Conservation (phyloP, 345 rosid genomes). For the Chamaenerion angustifolium region DNA sequence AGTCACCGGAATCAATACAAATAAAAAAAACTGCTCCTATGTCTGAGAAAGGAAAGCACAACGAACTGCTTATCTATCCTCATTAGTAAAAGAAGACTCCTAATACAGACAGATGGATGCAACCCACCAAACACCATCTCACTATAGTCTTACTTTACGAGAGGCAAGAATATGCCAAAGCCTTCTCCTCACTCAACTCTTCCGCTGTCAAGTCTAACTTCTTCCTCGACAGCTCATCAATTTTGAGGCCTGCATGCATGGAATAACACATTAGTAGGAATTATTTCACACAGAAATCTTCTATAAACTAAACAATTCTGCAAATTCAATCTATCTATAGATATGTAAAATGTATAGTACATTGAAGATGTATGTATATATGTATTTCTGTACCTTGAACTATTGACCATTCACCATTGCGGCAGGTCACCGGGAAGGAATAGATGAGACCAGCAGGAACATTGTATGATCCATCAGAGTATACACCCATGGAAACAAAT, state of each 20-base stretch:
- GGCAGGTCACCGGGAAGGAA: slow-evolving; percentile 89
- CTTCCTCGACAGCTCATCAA: slow-evolving; percentile 89
- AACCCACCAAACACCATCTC: no score
- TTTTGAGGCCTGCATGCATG: slow-evolving; percentile 46
- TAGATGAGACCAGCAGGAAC: slow-evolving; percentile 96
- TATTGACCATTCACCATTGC: slow-evolving; percentile 79
- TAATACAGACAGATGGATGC: no score
- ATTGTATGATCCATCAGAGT: slow-evolving; percentile 93
- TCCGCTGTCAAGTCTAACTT: slow-evolving; percentile 85
- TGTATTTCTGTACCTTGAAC: slow-evolving; percentile 55
- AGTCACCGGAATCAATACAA: no score
- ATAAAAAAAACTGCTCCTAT: no score
- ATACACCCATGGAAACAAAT: slow-evolving; percentile 98
- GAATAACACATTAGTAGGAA: no score
- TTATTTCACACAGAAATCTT: no score
- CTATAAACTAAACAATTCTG: no score
- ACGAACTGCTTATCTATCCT: no score
- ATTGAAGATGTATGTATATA: no score
- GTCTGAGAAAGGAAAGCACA: no score
- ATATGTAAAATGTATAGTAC: no score
- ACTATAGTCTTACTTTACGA: slow-evolving; percentile 17
- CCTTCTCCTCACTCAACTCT: slow-evolving; percentile 89
- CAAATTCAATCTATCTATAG: neutral
- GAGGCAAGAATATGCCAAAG: slow-evolving; percentile 92
- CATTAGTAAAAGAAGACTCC: no score